Evolutionary conservation across 495 filamentous ascomycete species (phyloP), one percentile per base, ranked within the genome.

Genomic region (Penicillium mononematosum): DNA sequence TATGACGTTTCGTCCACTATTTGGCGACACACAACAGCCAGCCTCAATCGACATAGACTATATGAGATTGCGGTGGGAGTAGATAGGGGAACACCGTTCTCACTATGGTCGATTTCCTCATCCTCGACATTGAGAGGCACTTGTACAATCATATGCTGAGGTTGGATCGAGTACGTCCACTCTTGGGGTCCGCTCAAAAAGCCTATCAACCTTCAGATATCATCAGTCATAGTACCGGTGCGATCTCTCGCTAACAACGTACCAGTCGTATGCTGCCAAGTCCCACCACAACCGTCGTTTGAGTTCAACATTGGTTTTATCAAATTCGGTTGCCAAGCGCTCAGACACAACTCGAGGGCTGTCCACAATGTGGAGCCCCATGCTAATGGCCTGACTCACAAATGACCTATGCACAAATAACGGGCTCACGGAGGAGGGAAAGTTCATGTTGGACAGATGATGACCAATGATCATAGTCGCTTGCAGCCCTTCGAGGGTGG

Each of bases 271-370:
- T 3, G 74, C 60, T 11, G 64, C 67, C 11, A 80, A 53, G 55
- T 80, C 73, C 79, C 79, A 82, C 69, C 75, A 79, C 3, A 81
- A 54, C 3, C 74, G 61, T n/a, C 74, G 59, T 39, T 73, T 76
- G 12, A 72, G 46, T 56, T 81, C 73, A 46, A 70, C 22, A 17
- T 71, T 66, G 38, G 67, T 53, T 45, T 55, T 45, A 49, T 72
- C 59, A 52, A 51, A 45, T 31, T 45, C 32, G 36, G 58, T 56
- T 5, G 42, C 34, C 19, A 58, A 48, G 11, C 66, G 63, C 14
- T 56, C 57, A 12, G 64, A 52, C 14, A 50, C 49, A 27, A 44
- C 42, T 27, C 46, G 39, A 2, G 60, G 58, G 0, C 61, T 63
- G 58, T 82, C 80, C n/a, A 77, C 53, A 16, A 67, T 54, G 56